Evolutionary conservation across 176 grass and related monocot species (phyloP).

Genomic region (Calamus simplicifolius): DNA sequence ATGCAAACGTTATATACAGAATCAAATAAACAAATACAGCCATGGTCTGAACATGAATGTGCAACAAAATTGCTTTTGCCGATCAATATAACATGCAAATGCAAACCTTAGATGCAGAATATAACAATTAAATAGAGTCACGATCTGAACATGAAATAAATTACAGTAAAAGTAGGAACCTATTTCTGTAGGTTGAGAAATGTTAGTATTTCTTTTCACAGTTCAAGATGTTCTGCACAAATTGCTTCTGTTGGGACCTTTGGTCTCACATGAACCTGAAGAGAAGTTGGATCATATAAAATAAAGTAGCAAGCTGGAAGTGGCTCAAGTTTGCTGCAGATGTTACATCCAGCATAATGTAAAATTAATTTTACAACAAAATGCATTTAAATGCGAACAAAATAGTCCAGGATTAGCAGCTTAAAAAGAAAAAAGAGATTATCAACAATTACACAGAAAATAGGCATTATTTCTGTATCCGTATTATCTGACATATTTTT

Average conservation of each 20-base stretch:
- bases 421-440: too few species aligned
- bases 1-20: too few species aligned
- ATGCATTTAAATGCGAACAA: not conserved
- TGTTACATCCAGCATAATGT: too few species aligned
- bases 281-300: slow-evolving; percentile 1
- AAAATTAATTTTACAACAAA: not conserved
- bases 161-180: slow-evolving; percentile 28
- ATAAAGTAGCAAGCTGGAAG: too few species aligned
- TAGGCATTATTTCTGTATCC: too few species aligned
- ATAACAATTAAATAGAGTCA: too few species aligned
- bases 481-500: too few species aligned
- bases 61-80: too few species aligned
- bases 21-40: too few species aligned
- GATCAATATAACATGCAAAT: not conserved
- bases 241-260: slow-evolving; percentile 97
- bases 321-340: too few species aligned
- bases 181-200: slow-evolving; percentile 97
- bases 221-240: slow-evolving; percentile 91
- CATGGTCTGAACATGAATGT: too few species aligned
- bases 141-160: not conserved
- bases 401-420: not conserved
- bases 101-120: not conserved
- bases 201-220: slow-evolving; percentile 94
- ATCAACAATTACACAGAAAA: too few species aligned
- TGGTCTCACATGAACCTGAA: slow-evolving; percentile 90